Evolutionary conservation across 2,329 filamentous ascomycete genomes (phyloP).

Genomic region (Cryphonectria parasitica): DNA sequence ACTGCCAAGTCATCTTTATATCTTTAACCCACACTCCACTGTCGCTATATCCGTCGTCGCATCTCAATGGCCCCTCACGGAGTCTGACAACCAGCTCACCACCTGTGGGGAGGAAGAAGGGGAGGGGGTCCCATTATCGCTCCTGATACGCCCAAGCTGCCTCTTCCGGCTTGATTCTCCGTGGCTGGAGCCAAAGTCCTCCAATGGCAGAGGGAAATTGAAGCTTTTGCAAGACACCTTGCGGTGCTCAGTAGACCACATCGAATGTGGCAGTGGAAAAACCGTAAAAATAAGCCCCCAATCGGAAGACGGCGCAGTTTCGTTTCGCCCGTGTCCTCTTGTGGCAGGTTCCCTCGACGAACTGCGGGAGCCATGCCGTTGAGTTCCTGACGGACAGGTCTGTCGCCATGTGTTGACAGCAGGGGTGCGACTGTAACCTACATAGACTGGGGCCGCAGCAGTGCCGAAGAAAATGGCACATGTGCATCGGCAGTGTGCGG

Average conservation of each 20-base stretch:
- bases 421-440: not conserved
- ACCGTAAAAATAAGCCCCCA: slow-evolving; percentile 6
- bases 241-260: not conserved
- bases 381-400: not conserved
- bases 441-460: not conserved
- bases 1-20: slow-evolving; percentile 12
- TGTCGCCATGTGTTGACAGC: not conserved
- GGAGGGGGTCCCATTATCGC: no score
- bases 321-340: slow-evolving; percentile 5
- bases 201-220: slow-evolving; percentile 15
- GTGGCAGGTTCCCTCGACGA: not conserved
- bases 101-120: not conserved
- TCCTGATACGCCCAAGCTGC: not conserved
- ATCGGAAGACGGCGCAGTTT: slow-evolving; percentile 1
- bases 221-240: slow-evolving; percentile 1
- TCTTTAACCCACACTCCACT: not conserved
- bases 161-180: slow-evolving; percentile 12
- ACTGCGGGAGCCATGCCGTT: not conserved
- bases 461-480: slow-evolving; percentile 4
- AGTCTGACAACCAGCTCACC: not conserved
- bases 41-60: not conserved
- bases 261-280: not conserved
- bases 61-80: not conserved
- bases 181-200: slow-evolving; percentile 11
- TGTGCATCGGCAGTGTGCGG: not conserved